Base-by-base conservation (phyloP, 1,139 yeast genomes). In the Hansenula sp. region DNA sequence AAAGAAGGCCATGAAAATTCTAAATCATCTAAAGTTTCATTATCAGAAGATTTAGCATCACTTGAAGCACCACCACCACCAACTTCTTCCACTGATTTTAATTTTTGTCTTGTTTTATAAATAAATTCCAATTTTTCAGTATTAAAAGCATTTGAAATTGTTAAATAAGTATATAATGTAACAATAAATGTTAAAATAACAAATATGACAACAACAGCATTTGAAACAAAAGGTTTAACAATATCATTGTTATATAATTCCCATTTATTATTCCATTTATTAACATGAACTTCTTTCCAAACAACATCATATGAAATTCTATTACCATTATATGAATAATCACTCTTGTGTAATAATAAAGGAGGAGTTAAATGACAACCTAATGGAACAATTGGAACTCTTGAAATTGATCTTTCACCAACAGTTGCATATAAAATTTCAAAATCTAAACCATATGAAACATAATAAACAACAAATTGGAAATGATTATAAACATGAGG, bases 91-190 rank as follows among this genome's bases (percentile, higher is more conserved):
- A 18, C 9, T 7, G 32, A 21, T 22, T 16, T 21, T 4, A 38
- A n/a, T 9, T 38, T 40, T 19, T 37, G 22, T 32, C 44, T 43
- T 4, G 41, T 32, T 25, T 44, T 45, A 12, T 42, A 38, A 22
- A 51, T 38, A 3, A 41, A 43, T 21, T 39, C 44, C 12, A 32
- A 10, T 30, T 48, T 52, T 34, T 53, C 56, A 10, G 20, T 5
- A 12, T 36, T 37, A 12, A 52, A 16, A 2, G 53, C 54, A 29
- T 31, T 34, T 4, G 28, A 32, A 11, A 47, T 22, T 3, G 52
- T 48, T 19, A 32, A 33, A 26, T 39, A 43, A 8, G 54, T 46
- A 54, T 68, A 65, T 44, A 69, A 65, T 27, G 69, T 67, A 31
- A 55, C 37, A 17, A 52, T 34, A 2, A 38, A 5, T 1, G 55